phyloP scores from a whole-genome alignment of 2,329 filamentous ascomycete species.

The Fusarium fracticaudum region DNA sequence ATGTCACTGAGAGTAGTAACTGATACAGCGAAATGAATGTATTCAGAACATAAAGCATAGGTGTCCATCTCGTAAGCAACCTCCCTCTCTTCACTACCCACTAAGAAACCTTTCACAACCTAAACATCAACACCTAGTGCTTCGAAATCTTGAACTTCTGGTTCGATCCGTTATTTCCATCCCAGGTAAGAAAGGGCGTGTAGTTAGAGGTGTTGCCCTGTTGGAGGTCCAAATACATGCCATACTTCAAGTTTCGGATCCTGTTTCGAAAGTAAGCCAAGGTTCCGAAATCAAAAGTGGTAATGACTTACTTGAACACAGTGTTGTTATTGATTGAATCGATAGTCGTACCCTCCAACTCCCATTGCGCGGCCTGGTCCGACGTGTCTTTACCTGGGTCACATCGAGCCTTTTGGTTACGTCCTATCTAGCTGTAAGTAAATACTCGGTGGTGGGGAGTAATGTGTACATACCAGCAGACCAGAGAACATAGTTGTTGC shows the following conservation, averaged over 20 bases:
- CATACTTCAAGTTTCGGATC: background rate
- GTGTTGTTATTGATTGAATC: background rate
- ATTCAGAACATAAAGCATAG: background rate
- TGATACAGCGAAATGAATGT: background rate
- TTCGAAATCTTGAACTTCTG: background rate
- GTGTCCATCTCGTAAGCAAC: background rate
- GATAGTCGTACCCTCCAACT: background rate
- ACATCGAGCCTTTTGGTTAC: background rate
- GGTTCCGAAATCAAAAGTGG: too few relatives aligned
- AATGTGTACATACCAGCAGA: background rate
- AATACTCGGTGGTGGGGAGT: rapidly evolving
- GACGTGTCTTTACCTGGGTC: background rate
- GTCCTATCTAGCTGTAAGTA: background rate
- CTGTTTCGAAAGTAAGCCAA: background rate
- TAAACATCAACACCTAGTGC: background rate
- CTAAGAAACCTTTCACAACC: background rate
- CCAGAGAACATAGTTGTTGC: background rate
- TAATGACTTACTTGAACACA: background rate
- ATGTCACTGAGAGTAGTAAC: rapidly evolving
- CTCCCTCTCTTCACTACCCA: background rate
- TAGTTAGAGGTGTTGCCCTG: rapidly evolving
- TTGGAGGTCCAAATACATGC: rapidly evolving
- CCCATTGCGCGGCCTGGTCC: background rate
- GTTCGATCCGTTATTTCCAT: background rate
- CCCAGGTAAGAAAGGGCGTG: background rate